phyloP scores from a whole-genome alignment of 495 filamentous ascomycete species.

The Parathielavia appendiculata region DNA sequence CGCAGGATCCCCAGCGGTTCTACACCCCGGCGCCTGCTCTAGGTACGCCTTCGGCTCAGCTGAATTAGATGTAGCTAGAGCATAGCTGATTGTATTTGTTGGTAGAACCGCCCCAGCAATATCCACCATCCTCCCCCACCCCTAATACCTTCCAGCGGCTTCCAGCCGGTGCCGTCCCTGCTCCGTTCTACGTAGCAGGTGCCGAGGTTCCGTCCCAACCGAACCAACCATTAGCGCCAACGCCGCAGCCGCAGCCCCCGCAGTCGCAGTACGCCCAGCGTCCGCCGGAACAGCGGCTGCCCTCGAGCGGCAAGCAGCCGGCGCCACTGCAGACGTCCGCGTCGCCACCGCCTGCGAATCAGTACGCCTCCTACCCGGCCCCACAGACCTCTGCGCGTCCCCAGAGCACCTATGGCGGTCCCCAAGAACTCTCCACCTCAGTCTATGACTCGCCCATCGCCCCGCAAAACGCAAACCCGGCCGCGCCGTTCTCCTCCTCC shows the following conservation, averaged over 20 bases:
- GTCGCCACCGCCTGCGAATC: constrained; percentile 36
- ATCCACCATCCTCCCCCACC: constrained; percentile 41
- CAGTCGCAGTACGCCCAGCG: constrained; percentile 38
- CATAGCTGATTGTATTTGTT: constrained; percentile 29
- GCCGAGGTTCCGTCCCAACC: constrained; percentile 40
- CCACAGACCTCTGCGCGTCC: constrained; percentile 48
- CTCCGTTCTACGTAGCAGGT: constrained; percentile 45
- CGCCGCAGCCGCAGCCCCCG: constrained; percentile 25
- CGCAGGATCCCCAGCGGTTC: constrained; percentile 62
- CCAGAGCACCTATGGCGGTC: constrained; percentile 69
- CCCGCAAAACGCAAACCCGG: constrained; percentile 42
- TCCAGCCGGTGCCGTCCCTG: constrained; percentile 30
- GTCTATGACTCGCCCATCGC: constrained; percentile 76
- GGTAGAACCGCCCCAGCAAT: constrained; percentile 34
- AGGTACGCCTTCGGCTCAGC: constrained; percentile 32
- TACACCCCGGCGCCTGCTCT: constrained; percentile 56
- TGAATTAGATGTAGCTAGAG: constrained; percentile 22
- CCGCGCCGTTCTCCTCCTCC: constrained; percentile 53
- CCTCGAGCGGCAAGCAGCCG: constrained; percentile 40
- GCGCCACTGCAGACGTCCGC: constrained; percentile 45
- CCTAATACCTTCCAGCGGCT: constrained; percentile 45
- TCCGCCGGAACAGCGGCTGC: constrained; percentile 35
- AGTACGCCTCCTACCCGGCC: constrained; percentile 41
- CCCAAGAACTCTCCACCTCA: constrained; percentile 81
- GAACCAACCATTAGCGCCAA: constrained; percentile 24